These are phyloP conservation scores for Phylloboletellus chloephorus DNA, from an alignment of 1,284 basidiomycete species.

Conservation along the genomic window DNA sequence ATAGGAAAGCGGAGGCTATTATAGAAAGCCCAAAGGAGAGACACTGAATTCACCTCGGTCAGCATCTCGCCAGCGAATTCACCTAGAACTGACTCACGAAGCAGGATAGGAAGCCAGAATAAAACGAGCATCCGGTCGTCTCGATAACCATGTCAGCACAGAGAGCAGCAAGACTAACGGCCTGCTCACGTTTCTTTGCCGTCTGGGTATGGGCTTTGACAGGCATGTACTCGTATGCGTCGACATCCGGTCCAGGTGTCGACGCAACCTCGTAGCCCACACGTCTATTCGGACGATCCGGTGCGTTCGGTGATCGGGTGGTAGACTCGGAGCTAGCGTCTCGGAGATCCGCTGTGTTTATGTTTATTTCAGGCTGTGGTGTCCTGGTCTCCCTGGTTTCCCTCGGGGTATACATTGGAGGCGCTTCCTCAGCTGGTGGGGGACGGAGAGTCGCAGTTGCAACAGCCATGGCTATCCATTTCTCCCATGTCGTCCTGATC, in stretches of 20 bases:
- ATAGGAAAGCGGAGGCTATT: slow-evolving; percentile 54
- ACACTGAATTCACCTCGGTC: slow-evolving; percentile 43
- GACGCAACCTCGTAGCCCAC: slow-evolving; percentile 49
- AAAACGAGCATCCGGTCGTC: slow-evolving; percentile 90
- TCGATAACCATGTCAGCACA: slow-evolving; percentile 29
- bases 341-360: slow-evolving; percentile 6
- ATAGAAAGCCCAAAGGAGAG: slow-evolving; percentile 61
- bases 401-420: slow-evolving; percentile 65
- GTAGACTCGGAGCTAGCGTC: slow-evolving; percentile 15
- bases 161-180: not conserved
- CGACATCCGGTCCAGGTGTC: slow-evolving; percentile 59
- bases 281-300: slow-evolving; percentile 26
- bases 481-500: slow-evolving; percentile 65
- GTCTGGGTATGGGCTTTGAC: slow-evolving; percentile 47
- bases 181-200: slow-evolving; percentile 63
- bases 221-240: slow-evolving; percentile 61
- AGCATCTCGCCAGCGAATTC: slow-evolving; percentile 14
- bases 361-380: slow-evolving; percentile 13
- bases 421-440: slow-evolving; percentile 48
- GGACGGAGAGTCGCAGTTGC: slow-evolving; percentile 44
- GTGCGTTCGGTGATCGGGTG: slow-evolving; percentile 7
- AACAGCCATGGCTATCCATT: slow-evolving; percentile 56
- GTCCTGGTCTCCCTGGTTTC: slow-evolving; percentile 27
- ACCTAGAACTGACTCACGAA: slow-evolving; percentile 49
- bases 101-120: slow-evolving; percentile 91